phyloP scores from a whole-genome alignment of 768 basidiomycete species.

The Leccinum ochraceum region DNA sequence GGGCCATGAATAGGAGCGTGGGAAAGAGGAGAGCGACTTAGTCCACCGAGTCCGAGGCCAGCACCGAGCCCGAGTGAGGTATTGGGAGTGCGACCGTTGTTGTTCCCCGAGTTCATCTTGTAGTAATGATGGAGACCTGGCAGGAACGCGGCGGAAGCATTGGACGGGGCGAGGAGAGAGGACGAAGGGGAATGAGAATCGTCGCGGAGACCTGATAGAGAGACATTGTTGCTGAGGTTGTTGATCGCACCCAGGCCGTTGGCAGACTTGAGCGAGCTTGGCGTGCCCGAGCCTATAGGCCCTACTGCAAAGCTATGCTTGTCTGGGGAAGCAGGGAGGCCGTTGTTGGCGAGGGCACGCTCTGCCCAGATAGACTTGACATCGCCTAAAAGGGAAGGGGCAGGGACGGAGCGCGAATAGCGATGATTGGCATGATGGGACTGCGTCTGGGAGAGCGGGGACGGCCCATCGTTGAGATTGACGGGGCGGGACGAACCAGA shows the following conservation, averaged over 20 bases:
- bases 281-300: constrained; percentile 42
- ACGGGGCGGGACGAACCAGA: constrained; percentile 38
- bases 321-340: constrained; percentile 41
- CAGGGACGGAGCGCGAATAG: constrained; percentile 84
- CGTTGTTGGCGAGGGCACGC: constrained; percentile 34
- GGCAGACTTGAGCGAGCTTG: constrained; percentile 52
- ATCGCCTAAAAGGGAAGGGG: constrained; percentile 72
- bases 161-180: constrained; percentile 58
- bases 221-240: constrained; percentile 14
- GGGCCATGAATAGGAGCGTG: constrained; percentile 30
- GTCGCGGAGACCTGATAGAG: constrained; percentile 32
- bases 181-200: constrained; percentile 35
- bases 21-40: constrained; percentile 30
- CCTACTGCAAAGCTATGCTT: constrained; percentile 25
- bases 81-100: constrained; percentile 30
- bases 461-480: constrained; percentile 23
- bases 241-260: constrained; percentile 37
- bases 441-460: constrained; percentile 20
- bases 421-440: constrained; percentile 48
- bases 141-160: constrained; percentile 82
- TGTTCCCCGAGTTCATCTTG: constrained; percentile 43
- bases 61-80: constrained; percentile 23
- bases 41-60: constrained; percentile 25
- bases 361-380: constrained; percentile 84
- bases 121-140: constrained; percentile 71